Evolutionary conservation across 352 stramenopile species (phyloP).

Genomic region (Achlya hypogyna): DNA sequence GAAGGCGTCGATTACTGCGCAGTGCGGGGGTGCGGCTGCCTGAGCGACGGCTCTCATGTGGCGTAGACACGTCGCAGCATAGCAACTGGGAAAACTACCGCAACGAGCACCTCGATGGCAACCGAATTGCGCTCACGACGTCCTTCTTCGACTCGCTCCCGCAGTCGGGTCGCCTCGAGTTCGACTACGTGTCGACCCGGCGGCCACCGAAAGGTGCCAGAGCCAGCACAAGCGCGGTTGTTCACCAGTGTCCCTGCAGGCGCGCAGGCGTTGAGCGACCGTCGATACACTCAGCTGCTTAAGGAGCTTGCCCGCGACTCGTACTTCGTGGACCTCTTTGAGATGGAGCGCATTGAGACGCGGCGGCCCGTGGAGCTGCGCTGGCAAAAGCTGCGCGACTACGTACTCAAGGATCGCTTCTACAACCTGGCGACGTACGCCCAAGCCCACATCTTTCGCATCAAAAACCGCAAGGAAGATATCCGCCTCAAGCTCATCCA

Average conservation of each 20-base stretch:
- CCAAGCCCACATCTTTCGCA: slow-evolving; percentile 13
- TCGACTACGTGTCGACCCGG: slow-evolving; percentile 85
- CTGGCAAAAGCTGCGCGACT: slow-evolving; percentile 18
- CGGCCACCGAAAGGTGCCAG: slow-evolving; percentile 46
- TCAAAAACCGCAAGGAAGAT: slow-evolving; percentile 36
- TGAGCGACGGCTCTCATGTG: background rate
- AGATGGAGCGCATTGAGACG: too few species aligned
- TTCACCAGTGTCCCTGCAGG: background rate
- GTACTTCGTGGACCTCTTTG: slow-evolving; percentile 6
- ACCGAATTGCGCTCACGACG: slow-evolving; percentile 55
- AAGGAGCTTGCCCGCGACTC: slow-evolving; percentile 29
- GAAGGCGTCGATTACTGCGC: slow-evolving; percentile 35
- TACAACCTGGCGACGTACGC: slow-evolving; percentile 6
- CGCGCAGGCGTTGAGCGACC: slow-evolving; percentile 39
- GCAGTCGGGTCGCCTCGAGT: slow-evolving; percentile 60
- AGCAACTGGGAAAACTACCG: slow-evolving; percentile 89
- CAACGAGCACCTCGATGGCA: slow-evolving; percentile 79
- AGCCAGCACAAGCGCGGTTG: background rate
- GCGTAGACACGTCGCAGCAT: slow-evolving; percentile 74
- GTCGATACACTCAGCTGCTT: slow-evolving; percentile 68
- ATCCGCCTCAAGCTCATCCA: slow-evolving; percentile 70
- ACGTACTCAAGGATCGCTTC: slow-evolving; percentile 9
- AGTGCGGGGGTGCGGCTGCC: background rate
- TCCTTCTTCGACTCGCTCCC: slow-evolving; percentile 75
- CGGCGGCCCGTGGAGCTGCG: background rate